Conservation (phyloP, 202 grass and related monocot genomes). For the Elaeis oleifera region DNA sequence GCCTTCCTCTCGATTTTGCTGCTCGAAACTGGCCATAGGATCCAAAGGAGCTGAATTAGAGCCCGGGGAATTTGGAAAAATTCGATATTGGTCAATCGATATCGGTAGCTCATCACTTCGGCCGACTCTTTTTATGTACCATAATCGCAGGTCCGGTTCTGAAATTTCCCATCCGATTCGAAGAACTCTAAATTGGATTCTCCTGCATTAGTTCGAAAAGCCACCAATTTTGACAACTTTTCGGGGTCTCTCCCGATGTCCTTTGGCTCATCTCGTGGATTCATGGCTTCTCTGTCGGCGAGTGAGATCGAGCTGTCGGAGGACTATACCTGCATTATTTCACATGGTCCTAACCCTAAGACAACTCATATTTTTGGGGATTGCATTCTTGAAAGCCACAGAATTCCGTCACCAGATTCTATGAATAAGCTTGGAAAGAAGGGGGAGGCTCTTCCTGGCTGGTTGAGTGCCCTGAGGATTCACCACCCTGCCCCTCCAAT, state of each 20-base stretch:
- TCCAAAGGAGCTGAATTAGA: constrained; percentile 23
- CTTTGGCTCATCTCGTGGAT: constrained; percentile 16
- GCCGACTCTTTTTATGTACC: not conserved
- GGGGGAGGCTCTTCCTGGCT: constrained; percentile 23
- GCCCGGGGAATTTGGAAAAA: constrained; percentile 52
- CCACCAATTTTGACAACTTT: constrained; percentile 40
- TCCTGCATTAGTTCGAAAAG: not conserved
- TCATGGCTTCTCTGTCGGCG: constrained; percentile 54
- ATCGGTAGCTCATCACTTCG: constrained; percentile 8
- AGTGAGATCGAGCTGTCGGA: constrained; percentile 95
- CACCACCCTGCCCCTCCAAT: not conserved
- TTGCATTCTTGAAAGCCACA: constrained; percentile 64
- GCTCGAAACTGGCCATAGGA: constrained; percentile 13
- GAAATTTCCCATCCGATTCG: constrained; percentile 1
- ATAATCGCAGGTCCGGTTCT: constrained; percentile 3
- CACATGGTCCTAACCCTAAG: constrained; percentile 82
- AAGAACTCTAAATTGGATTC: constrained; percentile 49
- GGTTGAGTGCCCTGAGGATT: constrained; percentile 25
- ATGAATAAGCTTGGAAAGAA: constrained; percentile 23
- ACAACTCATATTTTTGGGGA: constrained; percentile 92
- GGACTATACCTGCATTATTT: constrained; percentile 94
- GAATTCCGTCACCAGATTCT: constrained; percentile 22
- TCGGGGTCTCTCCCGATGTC: constrained; percentile 53
- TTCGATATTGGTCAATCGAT: constrained; percentile 50
- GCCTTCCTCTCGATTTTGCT: not conserved